Base-by-base conservation (phyloP, 2,329 filamentous ascomycete species). In the Purpureocillium takamizusanense region DNA sequence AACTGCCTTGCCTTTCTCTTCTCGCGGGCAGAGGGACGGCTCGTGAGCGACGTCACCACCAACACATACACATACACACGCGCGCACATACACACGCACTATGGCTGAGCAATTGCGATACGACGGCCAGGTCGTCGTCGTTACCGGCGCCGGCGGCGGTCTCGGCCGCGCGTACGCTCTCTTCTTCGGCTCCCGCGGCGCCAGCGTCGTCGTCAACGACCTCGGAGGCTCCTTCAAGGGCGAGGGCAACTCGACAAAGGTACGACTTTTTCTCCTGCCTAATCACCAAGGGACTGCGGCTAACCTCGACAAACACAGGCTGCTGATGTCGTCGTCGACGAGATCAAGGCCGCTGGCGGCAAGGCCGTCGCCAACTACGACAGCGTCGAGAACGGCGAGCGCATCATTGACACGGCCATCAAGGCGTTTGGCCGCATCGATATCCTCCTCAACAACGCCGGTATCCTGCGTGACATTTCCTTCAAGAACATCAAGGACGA, bases 401-500 rank as follows among this genome's bases (percentile, higher is more conserved):
- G 77, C 65, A 97, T 98, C 62, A 94, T 98, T 66, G 81, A 90
- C 49, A 89, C 85, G 17, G 86, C 86, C 52, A 84, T 92, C 59
- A 70, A 86, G 62, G 71, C 70, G 40, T 92, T 81, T 57, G 86
- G 90, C 51, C 86, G 90, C 54, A 78, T 98, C 64, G 90, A 98
- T 62, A 71, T 98, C 47, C 81, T 98, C 53, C 83, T 98, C 67
- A 98, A 98, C 76, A 98, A 97, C 60, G 92, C 92, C 44, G 90
- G 92, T 56, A 97, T 97, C 57, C 74, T 95, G 43, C 83, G 90
- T 44, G 89, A 97, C 67, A 64, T 97, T 58, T 90, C 86, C 74
- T 97, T 98, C 72, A 95, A 95, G 77, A 97, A 97, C 69, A 94
- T 97, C 78, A 92, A 83, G 63, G 92, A 98, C 62, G 67, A 83